Evolutionary conservation across 192 early-diverging fungal species (phyloP).

Genomic region (Coemansia erecta): DNA sequence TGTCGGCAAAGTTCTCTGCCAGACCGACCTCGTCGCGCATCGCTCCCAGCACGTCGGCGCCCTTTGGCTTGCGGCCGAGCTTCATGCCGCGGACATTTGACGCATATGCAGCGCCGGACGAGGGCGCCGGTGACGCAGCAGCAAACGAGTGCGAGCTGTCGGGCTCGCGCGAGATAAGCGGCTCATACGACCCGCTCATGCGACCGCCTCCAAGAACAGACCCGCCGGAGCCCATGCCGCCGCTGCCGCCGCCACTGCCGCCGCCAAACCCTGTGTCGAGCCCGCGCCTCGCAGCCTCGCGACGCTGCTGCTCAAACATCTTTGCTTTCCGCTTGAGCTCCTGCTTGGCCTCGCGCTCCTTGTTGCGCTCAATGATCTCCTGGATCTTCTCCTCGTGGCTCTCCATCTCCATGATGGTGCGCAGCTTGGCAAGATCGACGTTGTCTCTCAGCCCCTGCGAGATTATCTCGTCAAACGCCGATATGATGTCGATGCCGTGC

Average conservation of each 20-base stretch:
- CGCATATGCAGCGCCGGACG: conserved; percentile 18
- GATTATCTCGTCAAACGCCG: conserved; percentile 95
- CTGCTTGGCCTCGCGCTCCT: conserved; percentile 97
- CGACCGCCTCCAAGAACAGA: conserved; percentile 56
- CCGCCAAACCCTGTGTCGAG: conserved; percentile 51
- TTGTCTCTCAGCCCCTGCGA: conserved; percentile 90
- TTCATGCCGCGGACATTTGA: conserved; percentile 84
- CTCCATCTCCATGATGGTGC: conserved; percentile 95
- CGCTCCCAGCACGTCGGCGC: conserved; percentile 74
- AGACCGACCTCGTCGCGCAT: conserved; percentile 82
- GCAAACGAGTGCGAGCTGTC: conserved; percentile 38
- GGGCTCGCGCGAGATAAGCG: conserved; percentile 39
- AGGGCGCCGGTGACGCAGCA: conserved; percentile 15
- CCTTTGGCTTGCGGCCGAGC: conserved; percentile 87
- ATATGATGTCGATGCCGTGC: conserved; percentile 85
- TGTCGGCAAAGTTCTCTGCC: conserved; percentile 44
- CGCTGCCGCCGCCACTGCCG: conserved; percentile 57
- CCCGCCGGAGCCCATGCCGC: conserved; percentile 56
- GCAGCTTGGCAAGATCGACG: conserved; percentile 86
- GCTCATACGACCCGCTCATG: conserved; percentile 51
- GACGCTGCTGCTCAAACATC: conserved; percentile 85
- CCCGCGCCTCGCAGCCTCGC: conserved; percentile 66
- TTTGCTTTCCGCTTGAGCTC: conserved; percentile 91
- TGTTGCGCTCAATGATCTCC: conserved; percentile 90
- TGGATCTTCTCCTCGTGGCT: conserved; percentile 97